These are phyloP conservation scores for Botrytis hyacinthi DNA, from an alignment of 2,329 filamentous ascomycete species.

Conservation along the genomic window DNA sequence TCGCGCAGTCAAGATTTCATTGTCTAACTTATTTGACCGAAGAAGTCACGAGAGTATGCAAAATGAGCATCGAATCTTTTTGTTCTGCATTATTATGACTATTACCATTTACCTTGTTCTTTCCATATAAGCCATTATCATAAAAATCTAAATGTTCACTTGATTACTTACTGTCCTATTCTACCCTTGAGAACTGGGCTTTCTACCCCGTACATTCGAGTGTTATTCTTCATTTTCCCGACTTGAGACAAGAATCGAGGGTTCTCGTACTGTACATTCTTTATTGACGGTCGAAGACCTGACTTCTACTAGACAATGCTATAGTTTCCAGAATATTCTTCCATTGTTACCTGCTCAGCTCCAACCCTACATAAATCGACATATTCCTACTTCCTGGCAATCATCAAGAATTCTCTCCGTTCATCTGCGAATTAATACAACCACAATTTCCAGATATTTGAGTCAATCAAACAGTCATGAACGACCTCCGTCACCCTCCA, in stretches of 20 bases:
- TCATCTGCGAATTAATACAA: background rate
- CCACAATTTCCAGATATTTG: too few species aligned
- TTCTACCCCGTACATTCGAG: background rate
- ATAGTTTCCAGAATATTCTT: background rate
- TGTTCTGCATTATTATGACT: background rate
- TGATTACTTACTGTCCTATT: fast-evolving
- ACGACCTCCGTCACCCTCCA: background rate
- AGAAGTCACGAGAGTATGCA: background rate
- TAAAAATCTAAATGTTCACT: background rate
- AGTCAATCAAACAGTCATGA: background rate
- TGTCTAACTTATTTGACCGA: background rate
- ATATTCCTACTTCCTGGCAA: too few species aligned
- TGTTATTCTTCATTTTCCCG: background rate
- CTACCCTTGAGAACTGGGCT: fast-evolving
- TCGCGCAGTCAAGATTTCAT: background rate
- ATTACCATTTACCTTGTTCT: fast-evolving
- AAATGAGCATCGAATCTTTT: background rate
- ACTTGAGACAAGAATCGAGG: background rate
- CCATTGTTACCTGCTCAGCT: background rate
- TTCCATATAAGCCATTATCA: background rate
- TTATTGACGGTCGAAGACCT: background rate
- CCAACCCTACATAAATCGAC: background rate
- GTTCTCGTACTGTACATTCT: background rate
- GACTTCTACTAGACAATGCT: too few species aligned
- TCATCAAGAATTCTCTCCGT: background rate